Base-by-base conservation (phyloP, 2,329 filamentous ascomycete species). In the Metarhizium album region DNA sequence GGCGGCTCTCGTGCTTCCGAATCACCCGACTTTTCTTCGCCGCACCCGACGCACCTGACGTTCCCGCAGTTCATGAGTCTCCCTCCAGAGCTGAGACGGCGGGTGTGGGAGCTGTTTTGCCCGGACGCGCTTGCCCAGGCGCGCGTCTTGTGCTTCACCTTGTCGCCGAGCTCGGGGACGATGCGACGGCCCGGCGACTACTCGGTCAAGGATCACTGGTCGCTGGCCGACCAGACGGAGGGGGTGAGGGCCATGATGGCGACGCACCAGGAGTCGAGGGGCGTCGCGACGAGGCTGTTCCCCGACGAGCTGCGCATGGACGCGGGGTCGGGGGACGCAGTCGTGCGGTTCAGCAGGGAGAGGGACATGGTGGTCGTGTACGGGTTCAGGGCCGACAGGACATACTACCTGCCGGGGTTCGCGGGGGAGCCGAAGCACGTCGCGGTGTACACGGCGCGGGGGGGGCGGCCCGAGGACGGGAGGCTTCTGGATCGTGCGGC, bases 201-300 rank as follows among this genome's bases (percentile, higher is more conserved):
- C 24, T 51, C 49, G 16, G 55, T 62, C 2, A 55, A 47, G 13
- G 59, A 65, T 4, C 57, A 59, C 5, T 16, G 54, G 1, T 54
- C 49, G 3, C 59, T 70, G 0, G 52, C 54, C 1, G 55, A 61
- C 3, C 61, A 63, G n/a, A 70, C 66, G 1, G 52, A 50, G 20
- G 46, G 55, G 2, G 48, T 63, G 1, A 63, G 67, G 7, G 51
- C 55, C 3, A 53, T 71, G 14, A 55, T 70, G 31, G 62, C 67
- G 2, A 59, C 66, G 8, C 60, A 68, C 37, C 55, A 59, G 7
- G 67, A 70, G 53, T 67, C 66, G n/a, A 68, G 69, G 24, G 55
- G 51, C 14, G 50, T 69, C 3, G 68, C 60, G 4, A 52, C 61
- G 38, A 58, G 55, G 7, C 55, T 51, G 2, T 65, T 63, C 9